These are phyloP conservation scores for Termitomyces sp. DNA, from an alignment of 768 basidiomycete species.

Conservation along the genomic window DNA sequence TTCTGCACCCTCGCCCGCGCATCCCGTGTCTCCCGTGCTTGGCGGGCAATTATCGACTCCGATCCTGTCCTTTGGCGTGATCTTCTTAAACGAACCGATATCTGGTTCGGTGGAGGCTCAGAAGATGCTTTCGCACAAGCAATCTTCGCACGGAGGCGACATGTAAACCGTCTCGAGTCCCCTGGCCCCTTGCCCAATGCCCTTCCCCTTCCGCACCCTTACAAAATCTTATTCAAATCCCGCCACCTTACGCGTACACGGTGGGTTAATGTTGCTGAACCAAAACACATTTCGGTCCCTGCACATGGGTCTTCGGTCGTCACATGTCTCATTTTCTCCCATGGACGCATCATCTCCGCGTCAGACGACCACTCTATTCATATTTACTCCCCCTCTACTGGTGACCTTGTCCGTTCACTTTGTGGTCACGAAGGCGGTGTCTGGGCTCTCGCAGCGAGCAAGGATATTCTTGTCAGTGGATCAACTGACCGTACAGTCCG, in stretches of 20 bases:
- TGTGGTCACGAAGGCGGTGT: conserved; percentile 95
- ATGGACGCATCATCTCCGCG: conserved; percentile 91
- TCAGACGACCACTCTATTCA: conserved; percentile 97
- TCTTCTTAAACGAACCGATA: conserved; percentile 72
- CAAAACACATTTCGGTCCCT: conserved; percentile 75
- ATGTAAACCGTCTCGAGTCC: conserved; percentile 25
- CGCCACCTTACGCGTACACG: conserved; percentile 73
- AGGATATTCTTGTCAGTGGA: conserved; percentile 84
- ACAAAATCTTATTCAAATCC: conserved; percentile 91
- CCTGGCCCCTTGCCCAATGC: conserved; percentile 21
- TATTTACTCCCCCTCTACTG: conserved; percentile 85
- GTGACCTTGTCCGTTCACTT: conserved; percentile 65
- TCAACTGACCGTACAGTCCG: conserved; percentile 87
- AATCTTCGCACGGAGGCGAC: conserved; percentile 56
- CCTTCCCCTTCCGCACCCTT: conserved; percentile 77
- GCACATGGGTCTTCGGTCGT: conserved; percentile 90
- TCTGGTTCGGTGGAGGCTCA: conserved; percentile 86
- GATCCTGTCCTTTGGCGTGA: conserved; percentile 90
- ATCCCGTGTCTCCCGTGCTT: conserved; percentile 82
- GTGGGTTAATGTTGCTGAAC: conserved; percentile 71
- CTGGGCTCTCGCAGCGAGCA: conserved; percentile 91
- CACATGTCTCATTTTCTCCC: conserved; percentile 93
- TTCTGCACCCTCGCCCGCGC: conserved; percentile 80
- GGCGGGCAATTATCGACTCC: conserved; percentile 89
- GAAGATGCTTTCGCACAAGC: conserved; percentile 77